These are phyloP conservation scores for Picea abies DNA, from an alignment of 83 land plant species.

Conservation along the genomic window DNA sequence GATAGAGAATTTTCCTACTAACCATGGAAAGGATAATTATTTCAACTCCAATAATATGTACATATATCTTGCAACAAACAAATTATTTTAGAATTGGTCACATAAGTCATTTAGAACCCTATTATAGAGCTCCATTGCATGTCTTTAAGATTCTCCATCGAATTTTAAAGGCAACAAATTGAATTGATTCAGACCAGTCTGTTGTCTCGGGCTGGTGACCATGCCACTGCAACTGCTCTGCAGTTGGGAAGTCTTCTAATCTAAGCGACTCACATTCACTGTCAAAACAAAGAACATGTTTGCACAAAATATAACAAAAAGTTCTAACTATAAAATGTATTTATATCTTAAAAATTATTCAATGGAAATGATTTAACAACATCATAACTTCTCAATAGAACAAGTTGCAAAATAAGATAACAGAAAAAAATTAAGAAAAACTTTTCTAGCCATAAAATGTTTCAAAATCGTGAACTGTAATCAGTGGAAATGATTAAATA, in stretches of 20 bases:
- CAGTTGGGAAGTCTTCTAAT: slow-evolving; percentile 88
- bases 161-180: slow-evolving; percentile 95
- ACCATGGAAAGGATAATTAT: too few species aligned
- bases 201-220: slow-evolving; percentile 75
- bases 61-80: too few species aligned
- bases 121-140: not conserved
- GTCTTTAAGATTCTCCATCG: slow-evolving; percentile 28
- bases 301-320: not conserved
- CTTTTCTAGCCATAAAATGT: not conserved
- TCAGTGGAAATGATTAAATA: slow-evolving; percentile 20
- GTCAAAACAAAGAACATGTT: slow-evolving; percentile 8
- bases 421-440: too few species aligned
- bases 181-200: slow-evolving; percentile 93
- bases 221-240: slow-evolving; percentile 90
- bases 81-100: not conserved
- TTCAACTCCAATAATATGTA: too few species aligned
- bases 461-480: not conserved
- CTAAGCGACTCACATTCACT: slow-evolving; percentile 86
- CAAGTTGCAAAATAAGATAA: too few species aligned
- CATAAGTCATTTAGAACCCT: not conserved
- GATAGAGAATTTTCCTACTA: too few species aligned
- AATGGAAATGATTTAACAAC: not conserved
- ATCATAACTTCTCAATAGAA: not conserved
- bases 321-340: not conserved
- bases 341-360: not conserved